A percentile compares a stretch with the other conserved stretches of the same genome.
Evolutionary conservation across 1,284 basidiomycete genomes (phyloP).

Genomic region (Ustilago curta): DNA sequence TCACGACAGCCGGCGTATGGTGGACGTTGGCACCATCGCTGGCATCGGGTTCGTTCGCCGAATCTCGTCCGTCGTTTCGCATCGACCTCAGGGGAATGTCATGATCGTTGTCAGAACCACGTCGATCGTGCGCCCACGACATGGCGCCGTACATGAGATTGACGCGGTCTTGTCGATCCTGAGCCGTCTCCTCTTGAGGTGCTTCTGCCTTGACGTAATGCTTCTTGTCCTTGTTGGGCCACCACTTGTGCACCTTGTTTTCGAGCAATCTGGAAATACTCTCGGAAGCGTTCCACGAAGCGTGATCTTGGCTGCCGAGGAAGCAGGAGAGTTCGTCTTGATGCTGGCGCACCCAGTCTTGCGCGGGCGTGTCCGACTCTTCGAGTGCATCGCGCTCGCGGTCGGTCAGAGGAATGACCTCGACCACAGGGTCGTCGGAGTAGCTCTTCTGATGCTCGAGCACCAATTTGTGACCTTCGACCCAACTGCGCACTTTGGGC

Average conservation of each 20-base stretch:
- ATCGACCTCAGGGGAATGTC: conserved; percentile 19
- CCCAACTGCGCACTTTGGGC: conserved; percentile 61
- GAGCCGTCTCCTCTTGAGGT: conserved; percentile 40
- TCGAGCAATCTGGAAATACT: conserved; percentile 46
- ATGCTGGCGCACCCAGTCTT: conserved; percentile 56
- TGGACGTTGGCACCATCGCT: background rate
- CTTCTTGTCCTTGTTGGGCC: conserved; percentile 40
- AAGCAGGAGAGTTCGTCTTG: conserved; percentile 50
- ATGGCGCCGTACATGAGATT: conserved; percentile 53
- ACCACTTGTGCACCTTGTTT: conserved; percentile 44
- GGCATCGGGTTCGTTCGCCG: background rate
- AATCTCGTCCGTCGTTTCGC: background rate
- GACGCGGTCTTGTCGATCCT: conserved; percentile 41
- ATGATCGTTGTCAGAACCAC: conserved; percentile 14
- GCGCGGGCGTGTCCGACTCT: conserved; percentile 49
- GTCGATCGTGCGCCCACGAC: conserved; percentile 39
- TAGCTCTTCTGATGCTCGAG: conserved; percentile 60
- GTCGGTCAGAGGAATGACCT: conserved; percentile 59
- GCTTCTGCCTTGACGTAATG: conserved; percentile 37
- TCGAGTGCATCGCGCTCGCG: conserved; percentile 49
- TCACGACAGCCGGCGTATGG: conserved; percentile 14
- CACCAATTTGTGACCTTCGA: conserved; percentile 64
- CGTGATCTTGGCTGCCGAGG: conserved; percentile 44
- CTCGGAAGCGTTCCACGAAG: conserved; percentile 45
- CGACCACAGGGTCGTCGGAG: conserved; percentile 56